Evolutionary conservation across 2,329 filamentous ascomycete species (phyloP).

Genomic region (Lachnum nothofagi): DNA sequence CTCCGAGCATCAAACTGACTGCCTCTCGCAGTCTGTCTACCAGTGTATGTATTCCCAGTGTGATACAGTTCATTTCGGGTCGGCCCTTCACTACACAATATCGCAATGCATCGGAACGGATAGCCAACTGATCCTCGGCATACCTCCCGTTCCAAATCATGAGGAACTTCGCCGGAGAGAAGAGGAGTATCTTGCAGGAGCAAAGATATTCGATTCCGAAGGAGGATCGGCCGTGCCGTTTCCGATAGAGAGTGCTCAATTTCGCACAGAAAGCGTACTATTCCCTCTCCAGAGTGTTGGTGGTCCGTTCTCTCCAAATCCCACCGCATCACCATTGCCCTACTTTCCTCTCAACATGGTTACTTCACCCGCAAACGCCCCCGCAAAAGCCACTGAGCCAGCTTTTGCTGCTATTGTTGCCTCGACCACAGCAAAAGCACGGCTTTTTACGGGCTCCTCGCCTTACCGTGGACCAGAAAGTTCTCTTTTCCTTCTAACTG

Average conservation of each 20-base stretch:
- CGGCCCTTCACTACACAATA: slow-evolving; percentile 33
- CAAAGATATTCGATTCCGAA: slow-evolving; percentile 18
- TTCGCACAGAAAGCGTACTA: slow-evolving; percentile 14
- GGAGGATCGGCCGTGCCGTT: slow-evolving; percentile 16
- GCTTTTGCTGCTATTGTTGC: slow-evolving; percentile 10
- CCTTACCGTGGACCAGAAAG: not conserved
- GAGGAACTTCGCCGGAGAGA: slow-evolving; percentile 30
- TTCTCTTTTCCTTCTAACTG: slow-evolving; percentile 1
- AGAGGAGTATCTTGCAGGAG: slow-evolving; percentile 25
- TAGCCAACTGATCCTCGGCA: slow-evolving; percentile 18
- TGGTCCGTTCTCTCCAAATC: slow-evolving; percentile 12
- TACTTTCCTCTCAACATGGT: slow-evolving; percentile 7
- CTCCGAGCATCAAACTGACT: slow-evolving; percentile 1
- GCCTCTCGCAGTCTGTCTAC: slow-evolving; percentile 29
- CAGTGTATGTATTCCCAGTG: slow-evolving; percentile 37
- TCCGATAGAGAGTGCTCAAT: slow-evolving; percentile 18
- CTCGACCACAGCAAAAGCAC: slow-evolving; percentile 5
- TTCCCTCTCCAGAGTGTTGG: slow-evolving; percentile 11
- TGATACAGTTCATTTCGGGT: slow-evolving; percentile 31
- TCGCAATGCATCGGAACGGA: slow-evolving; percentile 27
- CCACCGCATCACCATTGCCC: slow-evolving; percentile 5
- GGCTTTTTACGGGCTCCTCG: slow-evolving; percentile 9
- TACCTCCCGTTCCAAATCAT: slow-evolving; percentile 26
- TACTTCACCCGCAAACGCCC: slow-evolving; percentile 8
- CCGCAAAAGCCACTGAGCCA: slow-evolving; percentile 2